Evolutionary conservation across 768 basidiomycete genomes (phyloP).

Genomic region (Neoboletus brunneissimus): DNA sequence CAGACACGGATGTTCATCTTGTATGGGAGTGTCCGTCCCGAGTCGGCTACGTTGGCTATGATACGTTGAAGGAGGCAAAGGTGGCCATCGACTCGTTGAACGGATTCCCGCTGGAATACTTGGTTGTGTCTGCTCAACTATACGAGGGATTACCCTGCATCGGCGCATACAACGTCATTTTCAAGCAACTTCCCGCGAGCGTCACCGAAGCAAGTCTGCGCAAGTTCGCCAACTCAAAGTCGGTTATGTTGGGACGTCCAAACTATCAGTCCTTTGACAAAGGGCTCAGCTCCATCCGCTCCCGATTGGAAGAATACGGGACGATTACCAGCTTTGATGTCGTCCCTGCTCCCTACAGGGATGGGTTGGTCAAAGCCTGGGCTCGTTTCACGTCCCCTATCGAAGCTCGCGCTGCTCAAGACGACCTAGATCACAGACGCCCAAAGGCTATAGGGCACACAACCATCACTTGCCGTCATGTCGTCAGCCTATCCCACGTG

Average conservation of each 20-base stretch:
- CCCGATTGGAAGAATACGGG: constrained; percentile 38
- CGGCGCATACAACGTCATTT: constrained; percentile 58
- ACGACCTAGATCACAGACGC: constrained; percentile 44
- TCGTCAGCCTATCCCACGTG: constrained; percentile 49
- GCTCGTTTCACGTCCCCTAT: constrained; percentile 50
- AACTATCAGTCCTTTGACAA: constrained; percentile 39
- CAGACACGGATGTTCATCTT: constrained; percentile 55
- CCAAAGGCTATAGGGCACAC: constrained; percentile 47
- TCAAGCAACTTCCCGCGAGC: constrained; percentile 51
- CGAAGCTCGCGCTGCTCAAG: constrained; percentile 52
- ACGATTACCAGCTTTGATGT: constrained; percentile 43
- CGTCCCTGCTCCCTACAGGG: constrained; percentile 47
- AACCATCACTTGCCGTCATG: constrained; percentile 49
- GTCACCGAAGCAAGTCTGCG: constrained; percentile 41
- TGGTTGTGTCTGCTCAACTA: constrained; percentile 44
- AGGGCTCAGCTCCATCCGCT: constrained; percentile 38
- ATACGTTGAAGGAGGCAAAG: constrained; percentile 45
- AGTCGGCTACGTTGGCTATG: constrained; percentile 64
- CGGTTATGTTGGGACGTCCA: constrained; percentile 50
- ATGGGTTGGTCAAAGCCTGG: constrained; percentile 51
- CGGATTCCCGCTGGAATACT: constrained; percentile 36
- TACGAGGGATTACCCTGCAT: constrained; percentile 60
- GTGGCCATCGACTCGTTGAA: constrained; percentile 46
- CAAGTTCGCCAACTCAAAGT: constrained; percentile 45
- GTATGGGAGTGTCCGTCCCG: constrained; percentile 57